These are phyloP conservation scores for Vitis hybrid DNA, from an alignment of 177 flowering plant species.

Conservation along the genomic window DNA sequence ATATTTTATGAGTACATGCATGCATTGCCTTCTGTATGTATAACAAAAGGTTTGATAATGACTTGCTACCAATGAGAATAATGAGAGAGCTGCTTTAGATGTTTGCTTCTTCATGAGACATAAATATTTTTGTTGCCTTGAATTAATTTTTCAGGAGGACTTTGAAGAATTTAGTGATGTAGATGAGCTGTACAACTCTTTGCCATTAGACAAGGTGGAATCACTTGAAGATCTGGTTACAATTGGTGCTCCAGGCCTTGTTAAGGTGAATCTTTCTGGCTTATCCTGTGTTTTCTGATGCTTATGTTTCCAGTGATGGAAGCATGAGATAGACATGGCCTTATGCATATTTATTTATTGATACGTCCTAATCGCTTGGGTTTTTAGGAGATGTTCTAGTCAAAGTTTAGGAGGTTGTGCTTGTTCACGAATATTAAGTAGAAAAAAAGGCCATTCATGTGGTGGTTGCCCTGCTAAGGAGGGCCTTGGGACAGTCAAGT, in stretches of 20 bases:
- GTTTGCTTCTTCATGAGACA: background rate
- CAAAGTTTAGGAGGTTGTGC: no score
- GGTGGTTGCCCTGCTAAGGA: no score
- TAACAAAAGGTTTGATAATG: background rate
- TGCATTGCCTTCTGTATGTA: background rate
- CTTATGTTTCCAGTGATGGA: background rate
- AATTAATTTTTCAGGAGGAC: slow-evolving; percentile 68
- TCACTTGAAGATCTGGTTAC: slow-evolving; percentile 90
- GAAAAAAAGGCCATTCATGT: no score
- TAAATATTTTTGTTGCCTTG: background rate
- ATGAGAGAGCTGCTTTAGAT: background rate
- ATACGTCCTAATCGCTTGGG: no score
- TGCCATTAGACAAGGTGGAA: slow-evolving; percentile 94
- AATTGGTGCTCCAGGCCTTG: slow-evolving; percentile 75
- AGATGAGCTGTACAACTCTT: slow-evolving; percentile 78
- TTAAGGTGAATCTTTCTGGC: slow-evolving; percentile 54
- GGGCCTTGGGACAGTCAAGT: no score
- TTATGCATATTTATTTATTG: no score
- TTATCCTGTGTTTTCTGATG: background rate
- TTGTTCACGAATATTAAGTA: no score
- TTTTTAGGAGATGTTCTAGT: no score
- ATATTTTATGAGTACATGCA: background rate
- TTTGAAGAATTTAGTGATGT: slow-evolving; percentile 96
- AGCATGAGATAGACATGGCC: no score
- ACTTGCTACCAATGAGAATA: no score